Base-by-base conservation (phyloP, 78 protist species). In the Dictyostelium intermedium region DNA sequence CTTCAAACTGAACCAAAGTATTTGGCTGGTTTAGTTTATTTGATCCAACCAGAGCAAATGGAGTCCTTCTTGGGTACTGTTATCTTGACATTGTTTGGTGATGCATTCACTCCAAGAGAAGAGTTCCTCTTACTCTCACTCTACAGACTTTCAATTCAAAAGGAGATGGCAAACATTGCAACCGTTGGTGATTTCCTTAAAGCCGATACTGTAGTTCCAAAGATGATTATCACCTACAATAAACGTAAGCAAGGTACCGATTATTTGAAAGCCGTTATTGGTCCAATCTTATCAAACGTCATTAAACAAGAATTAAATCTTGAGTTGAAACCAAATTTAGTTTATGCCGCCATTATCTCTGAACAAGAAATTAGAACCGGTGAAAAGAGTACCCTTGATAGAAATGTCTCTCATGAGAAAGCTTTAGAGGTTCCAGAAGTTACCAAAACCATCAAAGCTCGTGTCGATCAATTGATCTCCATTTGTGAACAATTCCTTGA, bases 41-140 rank as follows among this genome's bases (percentile, higher is more conserved):
- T 91, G n/a, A 91, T 96, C 16, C 85, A 85, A 50, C 97, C 93
- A 41, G 97, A 97, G 91, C 91, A 95, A 63, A 89, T 97, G 92
- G 96, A 96, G 60, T 47, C 84, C 30, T 97, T 97, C 77, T 82
- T 97, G 27, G 97, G 93, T 41, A 97, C 98, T 30, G 95, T 97
- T 14, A 97, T 97, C 34, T 50, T 97, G 13, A 97, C 98, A 5
- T 45, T 97, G 20, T 97, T 91, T 85, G 98, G 98, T 82, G 96
- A 97, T 82, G 98, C 98, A 23, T 97, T 97, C 69, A 91, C 98
- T 27, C 98, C 98, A 74, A 34, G 98, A 27, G 98, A 97, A 79
- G 98, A 97, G 87, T 97, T 96, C 80, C 82, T 97, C 32, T 41
- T 97, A 41, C 96, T 97, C 41, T 82, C 84, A 3, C 84, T 97